phyloP scores from a whole-genome alignment of 331 rosid species.

The Stylosanthes scabra region DNA sequence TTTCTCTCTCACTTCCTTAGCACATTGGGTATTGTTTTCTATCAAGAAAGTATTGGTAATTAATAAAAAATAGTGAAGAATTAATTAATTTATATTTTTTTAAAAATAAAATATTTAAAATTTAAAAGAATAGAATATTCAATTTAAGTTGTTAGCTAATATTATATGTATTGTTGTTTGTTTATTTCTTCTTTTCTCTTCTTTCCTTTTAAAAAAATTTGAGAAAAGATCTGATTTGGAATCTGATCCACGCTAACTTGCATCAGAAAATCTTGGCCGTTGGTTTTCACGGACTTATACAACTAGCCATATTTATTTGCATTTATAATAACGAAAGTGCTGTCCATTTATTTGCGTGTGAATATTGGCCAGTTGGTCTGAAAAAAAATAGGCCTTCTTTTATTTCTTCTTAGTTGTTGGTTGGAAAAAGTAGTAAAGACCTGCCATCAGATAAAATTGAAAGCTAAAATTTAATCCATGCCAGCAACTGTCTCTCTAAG shows the following conservation, averaged over 20 bases:
- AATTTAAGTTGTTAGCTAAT: too few species aligned
- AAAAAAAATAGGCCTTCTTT: constrained; percentile 12
- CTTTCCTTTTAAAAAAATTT: neutral
- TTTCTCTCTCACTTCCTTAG: constrained; percentile 25
- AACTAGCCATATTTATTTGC: constrained; percentile 12
- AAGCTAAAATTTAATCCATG: neutral
- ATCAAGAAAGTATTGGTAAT: too few species aligned
- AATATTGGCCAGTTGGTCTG: neutral
- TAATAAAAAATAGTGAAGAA: too few species aligned
- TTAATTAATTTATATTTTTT: too few species aligned
- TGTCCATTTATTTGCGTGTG: neutral
- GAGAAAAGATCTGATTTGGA: constrained; percentile 41
- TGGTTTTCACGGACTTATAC: constrained; percentile 23
- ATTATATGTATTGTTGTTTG: too few species aligned
- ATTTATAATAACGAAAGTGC: neutral
- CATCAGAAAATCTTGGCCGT: constrained; percentile 32
- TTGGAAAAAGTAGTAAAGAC: neutral
- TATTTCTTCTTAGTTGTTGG: neutral
- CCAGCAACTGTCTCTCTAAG: constrained; percentile 18
- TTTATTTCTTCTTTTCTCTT: neutral
- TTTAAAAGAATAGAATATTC: too few species aligned
- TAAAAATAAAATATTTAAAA: too few species aligned
- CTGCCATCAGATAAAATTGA: neutral
- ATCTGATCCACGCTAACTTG: constrained; percentile 25
- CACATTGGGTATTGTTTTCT: constrained; percentile 29